Base-by-base conservation (phyloP, 257 asterid species). In the Solanum clarkiae region DNA sequence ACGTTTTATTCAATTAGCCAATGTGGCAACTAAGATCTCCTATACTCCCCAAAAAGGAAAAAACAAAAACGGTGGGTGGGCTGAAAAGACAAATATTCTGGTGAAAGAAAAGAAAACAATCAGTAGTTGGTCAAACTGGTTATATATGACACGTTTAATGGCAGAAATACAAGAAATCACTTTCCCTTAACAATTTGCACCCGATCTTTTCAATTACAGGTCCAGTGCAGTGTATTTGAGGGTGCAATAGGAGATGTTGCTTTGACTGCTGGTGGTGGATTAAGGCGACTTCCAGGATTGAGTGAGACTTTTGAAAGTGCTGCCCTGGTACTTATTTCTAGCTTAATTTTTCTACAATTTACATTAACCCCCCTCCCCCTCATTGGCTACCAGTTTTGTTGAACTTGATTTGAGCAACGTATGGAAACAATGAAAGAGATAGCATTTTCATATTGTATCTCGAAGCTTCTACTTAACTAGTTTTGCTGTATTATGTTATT, bases 161-260 rank as follows among this genome's bases (percentile, higher is more conserved):
- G 56, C 68, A 81, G 29, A 42, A 49, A 55, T 65, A 24, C 49
- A 53, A 53, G n/a, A 10, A 54, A 17, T 54, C 29, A 1, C 7
- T 80, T 66, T 80, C 87, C 55, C 20, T 79, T 74, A 75, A 45
- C 77, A 47, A 26, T 51, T 77, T 77, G 63, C 62, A 51, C 86
- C 75, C 55, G 83, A 57, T 68, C 79, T 86, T 80, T 72, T 74
- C 60, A 68, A 87, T 77, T 82, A 17, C 90, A 95, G 99, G 95
- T 92, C 72, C 99, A 96, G 84, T 96, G 99, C 89, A 95, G 95
- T 85, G 96, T 92, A 83, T 96, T 96, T 86, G 93, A 96, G 89
- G 98, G 99, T 85, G 97, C 97, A 16, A 92, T 84, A 84, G 99
- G 96, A 63, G 97, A 95, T 89, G 94, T 94, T 75, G 93, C 93